phyloP scores from a whole-genome alignment of 139 green algal species.

The Nannochloris sp. region DNA sequence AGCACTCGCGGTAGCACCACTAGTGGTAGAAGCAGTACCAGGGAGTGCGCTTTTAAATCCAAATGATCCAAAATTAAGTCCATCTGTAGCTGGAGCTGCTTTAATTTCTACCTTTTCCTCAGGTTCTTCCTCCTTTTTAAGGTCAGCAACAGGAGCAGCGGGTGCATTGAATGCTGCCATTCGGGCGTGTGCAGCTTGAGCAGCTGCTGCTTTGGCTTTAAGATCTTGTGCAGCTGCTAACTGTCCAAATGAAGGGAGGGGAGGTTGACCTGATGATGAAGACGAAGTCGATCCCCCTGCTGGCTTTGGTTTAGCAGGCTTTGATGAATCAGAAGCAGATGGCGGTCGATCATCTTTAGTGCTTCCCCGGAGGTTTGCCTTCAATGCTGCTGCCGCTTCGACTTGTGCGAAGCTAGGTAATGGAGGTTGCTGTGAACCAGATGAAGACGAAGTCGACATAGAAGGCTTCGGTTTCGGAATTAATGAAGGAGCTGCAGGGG shows the following conservation, averaged over 20 bases:
- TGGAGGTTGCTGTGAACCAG: slow-evolving; percentile 2
- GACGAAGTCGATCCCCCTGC: not conserved
- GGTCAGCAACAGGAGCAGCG: not conserved
- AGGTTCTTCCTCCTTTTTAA: not conserved
- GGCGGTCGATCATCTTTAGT: not conserved
- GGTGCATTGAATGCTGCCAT: not conserved
- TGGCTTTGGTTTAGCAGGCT: not conserved
- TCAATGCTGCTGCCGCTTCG: not conserved
- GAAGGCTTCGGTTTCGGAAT: not conserved
- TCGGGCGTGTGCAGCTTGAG: slow-evolving; percentile 14
- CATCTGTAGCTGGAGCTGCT: not conserved
- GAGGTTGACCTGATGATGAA: not conserved
- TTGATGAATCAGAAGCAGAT: not conserved
- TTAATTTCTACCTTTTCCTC: not conserved
- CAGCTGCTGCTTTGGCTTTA: not conserved
- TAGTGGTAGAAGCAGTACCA: slow-evolving; percentile 1
- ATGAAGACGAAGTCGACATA: not conserved
- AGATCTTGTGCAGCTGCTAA: not conserved
- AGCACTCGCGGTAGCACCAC: not conserved
- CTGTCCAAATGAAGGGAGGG: slow-evolving; percentile 3
- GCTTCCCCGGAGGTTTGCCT: not conserved
- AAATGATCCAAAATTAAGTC: slow-evolving; percentile 6
- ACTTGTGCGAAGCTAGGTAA: slow-evolving; percentile 14
- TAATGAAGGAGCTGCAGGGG: not conserved
- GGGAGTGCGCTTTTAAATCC: no score